phyloP scores from a whole-genome alignment of 2,329 filamentous ascomycete species.

The Aspergillus sp. region DNA sequence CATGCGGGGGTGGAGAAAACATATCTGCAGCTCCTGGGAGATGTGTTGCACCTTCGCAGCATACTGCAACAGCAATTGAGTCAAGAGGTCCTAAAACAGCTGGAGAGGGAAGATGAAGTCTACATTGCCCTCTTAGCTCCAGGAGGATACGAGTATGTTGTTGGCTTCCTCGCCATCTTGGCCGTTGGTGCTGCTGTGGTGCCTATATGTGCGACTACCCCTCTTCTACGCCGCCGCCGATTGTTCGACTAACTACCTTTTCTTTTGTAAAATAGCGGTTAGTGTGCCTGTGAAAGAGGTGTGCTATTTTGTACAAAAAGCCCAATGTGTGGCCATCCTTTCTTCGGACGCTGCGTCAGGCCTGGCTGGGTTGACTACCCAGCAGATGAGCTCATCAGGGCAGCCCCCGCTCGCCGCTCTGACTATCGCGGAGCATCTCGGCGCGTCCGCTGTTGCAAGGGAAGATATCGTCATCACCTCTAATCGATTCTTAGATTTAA shows the following conservation, averaged over 20 bases:
- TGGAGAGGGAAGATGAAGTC: background rate
- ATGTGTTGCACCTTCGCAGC: background rate
- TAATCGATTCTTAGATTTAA: slow-evolving; percentile 25
- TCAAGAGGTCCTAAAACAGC: background rate
- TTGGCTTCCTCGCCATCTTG: background rate
- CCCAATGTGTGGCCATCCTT: background rate
- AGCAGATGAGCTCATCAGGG: background rate
- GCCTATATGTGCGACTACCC: background rate
- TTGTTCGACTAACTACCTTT: background rate
- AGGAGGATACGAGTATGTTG: background rate
- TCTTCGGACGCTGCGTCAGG: background rate
- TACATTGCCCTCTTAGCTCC: background rate
- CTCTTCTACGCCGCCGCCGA: background rate
- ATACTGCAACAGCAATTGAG: background rate
- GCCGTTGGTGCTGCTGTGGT: background rate
- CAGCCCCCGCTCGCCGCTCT: background rate
- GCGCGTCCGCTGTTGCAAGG: background rate
- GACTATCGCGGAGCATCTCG: background rate
- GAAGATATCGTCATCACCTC: slow-evolving; percentile 25
- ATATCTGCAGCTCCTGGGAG: background rate
- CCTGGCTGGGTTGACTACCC: background rate
- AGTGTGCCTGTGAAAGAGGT: background rate
- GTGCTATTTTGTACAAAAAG: background rate
- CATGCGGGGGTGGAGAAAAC: background rate
- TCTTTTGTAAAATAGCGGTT: background rate